Evolutionary conservation across 148 eudicot species (phyloP).

Genomic region (Euryodendron excelsum): DNA sequence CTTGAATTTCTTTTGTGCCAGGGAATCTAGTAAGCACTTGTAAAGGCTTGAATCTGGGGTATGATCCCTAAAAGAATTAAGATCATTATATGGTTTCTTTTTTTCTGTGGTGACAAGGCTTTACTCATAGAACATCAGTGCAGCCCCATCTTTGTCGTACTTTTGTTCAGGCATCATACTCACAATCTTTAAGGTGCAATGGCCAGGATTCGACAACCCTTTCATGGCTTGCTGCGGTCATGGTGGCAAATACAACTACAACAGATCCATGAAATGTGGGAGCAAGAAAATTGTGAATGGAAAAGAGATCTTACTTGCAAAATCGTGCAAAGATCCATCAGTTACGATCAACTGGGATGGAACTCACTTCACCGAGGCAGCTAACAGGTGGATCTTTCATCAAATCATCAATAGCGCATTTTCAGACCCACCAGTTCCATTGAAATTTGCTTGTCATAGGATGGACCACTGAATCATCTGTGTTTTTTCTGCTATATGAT

Average conservation of each 20-base stretch:
- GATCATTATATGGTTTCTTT: no score
- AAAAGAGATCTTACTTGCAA: slow-evolving; percentile 47
- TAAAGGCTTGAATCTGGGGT: no score
- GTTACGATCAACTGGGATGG: slow-evolving; percentile 70
- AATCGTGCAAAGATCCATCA: slow-evolving; percentile 58
- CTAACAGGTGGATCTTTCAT: slow-evolving; percentile 69
- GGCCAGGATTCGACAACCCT: slow-evolving; percentile 62
- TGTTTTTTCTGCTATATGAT: no score
- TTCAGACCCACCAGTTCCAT: slow-evolving; percentile 66
- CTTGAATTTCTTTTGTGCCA: no score
- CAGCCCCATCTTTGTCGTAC: no score
- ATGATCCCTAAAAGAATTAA: no score
- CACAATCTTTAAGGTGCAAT: no score
- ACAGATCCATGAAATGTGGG: slow-evolving; percentile 55
- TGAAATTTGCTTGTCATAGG: slow-evolving; percentile 56
- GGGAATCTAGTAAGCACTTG: no score
- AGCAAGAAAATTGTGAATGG: slow-evolving; percentile 48
- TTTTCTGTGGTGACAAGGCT: no score
- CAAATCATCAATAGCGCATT: slow-evolving; percentile 59
- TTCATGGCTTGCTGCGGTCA: slow-evolving; percentile 89
- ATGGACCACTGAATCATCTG: no score
- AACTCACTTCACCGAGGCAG: slow-evolving; percentile 73
- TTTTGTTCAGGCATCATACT: no score
- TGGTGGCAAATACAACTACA: slow-evolving; percentile 87
- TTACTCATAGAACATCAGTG: no score